Percentiles rank a stretch among this genome's conserved stretches.
phyloP scores from a whole-genome alignment of 805 yeast genomes.

The Candida andamanensis region DNA sequence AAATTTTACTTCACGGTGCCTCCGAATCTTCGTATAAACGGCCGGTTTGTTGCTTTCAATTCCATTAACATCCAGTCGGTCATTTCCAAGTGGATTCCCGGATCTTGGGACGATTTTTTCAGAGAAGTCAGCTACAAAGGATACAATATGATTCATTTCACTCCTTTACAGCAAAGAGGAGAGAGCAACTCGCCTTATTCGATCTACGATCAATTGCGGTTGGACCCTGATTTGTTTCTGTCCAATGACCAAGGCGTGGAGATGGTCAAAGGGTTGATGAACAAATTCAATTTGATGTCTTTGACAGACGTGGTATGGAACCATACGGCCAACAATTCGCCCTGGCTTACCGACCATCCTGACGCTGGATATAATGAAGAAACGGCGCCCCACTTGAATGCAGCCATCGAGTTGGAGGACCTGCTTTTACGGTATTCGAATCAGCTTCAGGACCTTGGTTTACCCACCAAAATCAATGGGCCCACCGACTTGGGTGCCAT shows the following conservation, averaged over 20 bases:
- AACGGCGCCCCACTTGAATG: constrained; percentile 82
- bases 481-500: constrained; percentile 54
- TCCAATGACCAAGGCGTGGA: constrained; percentile 47
- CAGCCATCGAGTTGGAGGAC: constrained; percentile 82
- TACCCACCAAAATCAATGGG: constrained; percentile 50
- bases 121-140: constrained; percentile 62
- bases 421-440: constrained; percentile 62
- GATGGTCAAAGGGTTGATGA: constrained; percentile 47
- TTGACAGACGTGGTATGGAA: constrained; percentile 92
- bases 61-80: constrained; percentile 79
- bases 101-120: constrained; percentile 66
- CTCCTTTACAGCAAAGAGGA: constrained; percentile 89
- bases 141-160: constrained; percentile 93
- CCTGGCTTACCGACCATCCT: constrained; percentile 81
- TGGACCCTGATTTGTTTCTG: constrained; percentile 64
- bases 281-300: constrained; percentile 59
- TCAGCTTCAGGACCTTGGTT: constrained; percentile 50
- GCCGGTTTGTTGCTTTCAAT: constrained; percentile 61
- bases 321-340: constrained; percentile 89
- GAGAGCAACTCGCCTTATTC: constrained; percentile 91
- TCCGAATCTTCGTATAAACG: constrained; percentile 60
- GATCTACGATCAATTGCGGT: constrained; percentile 75
- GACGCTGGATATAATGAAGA: constrained; percentile 81
- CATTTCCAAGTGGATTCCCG: constrained; percentile 88
- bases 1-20: constrained; percentile 74